Evolutionary conservation across 2,329 filamentous ascomycete species (phyloP), one percentile per base, ranked within the genome.

Genomic region (Phaeomoniella chlamydospora): DNA sequence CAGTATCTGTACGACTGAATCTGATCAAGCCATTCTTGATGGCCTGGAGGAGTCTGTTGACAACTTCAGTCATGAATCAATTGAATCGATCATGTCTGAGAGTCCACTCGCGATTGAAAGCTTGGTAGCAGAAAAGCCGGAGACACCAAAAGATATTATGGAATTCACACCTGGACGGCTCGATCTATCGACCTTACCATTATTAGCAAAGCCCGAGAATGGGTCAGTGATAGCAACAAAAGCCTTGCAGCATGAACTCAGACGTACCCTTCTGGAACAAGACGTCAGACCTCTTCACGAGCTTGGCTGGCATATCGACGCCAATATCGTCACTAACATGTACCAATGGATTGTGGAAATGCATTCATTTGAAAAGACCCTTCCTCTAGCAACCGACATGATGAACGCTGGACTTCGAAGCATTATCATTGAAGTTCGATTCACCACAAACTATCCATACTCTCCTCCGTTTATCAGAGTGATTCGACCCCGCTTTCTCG

Each of bases 291-390:
- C 74, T 1, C 52, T 72, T 2, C 68, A 77, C 40, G 71, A 80
- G 40, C 67, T 92, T 0, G 87, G 87, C 12, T 94, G 86, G 85
- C 85, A 84, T 49, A 76, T 93, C 37, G 72, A 92, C 48, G 59
- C 68, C 11, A 61, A 64, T 4, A 69, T 72, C 34, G 62, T 87
- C 26, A 69, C 62, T 15, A 92, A 87, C 48, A 67, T 86, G 42
- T 94, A 90, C 49, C 85, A 92, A 49, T 93, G 86, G 86, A 85
- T 93, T 39, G 76, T 92, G 4, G 82, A 94, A 53, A 62, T 94
- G 1, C 87, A 94, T 53, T 83, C 78, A 31, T 93, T 94, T 48
- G 78, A 85, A 15, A 43, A 60, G 0, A 53, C 59, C 2, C 64
- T 90, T 0, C 82, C 80, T 1, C 63, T 94, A 1, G 77, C 80